Conservation (phyloP, 257 asterid genomes). For the Datura wrightii region DNA sequence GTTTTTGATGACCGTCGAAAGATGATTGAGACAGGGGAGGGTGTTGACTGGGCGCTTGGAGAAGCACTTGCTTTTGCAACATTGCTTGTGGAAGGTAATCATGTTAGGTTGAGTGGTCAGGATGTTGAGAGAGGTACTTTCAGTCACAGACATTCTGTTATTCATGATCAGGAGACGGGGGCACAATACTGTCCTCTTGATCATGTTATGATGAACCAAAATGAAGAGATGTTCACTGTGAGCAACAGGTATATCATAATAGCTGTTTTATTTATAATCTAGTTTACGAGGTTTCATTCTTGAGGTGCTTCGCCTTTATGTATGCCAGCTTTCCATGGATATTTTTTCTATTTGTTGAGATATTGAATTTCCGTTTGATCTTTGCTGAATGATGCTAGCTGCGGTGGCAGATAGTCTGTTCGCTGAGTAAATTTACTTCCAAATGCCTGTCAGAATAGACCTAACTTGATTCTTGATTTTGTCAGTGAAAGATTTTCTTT, state of each 20-base stretch:
- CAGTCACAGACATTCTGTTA: constrained; percentile 44
- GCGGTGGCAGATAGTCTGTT: not conserved
- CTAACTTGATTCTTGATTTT: constrained; percentile 2
- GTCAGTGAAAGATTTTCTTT: not conserved
- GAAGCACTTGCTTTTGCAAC: constrained; percentile 49
- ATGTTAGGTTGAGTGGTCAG: constrained; percentile 47
- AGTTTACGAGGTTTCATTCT: constrained; percentile 1
- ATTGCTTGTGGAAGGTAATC: constrained; percentile 46
- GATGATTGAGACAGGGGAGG: constrained; percentile 47
- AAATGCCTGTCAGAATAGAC: constrained; percentile 14
- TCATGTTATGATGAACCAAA: constrained; percentile 44
- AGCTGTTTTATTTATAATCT: not conserved
- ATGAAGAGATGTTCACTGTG: constrained; percentile 46
- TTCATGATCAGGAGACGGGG: constrained; percentile 45
- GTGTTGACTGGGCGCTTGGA: constrained; percentile 46
- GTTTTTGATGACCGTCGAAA: constrained; percentile 42
- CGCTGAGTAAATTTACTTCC: not conserved
- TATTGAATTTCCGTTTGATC: constrained; percentile 1
- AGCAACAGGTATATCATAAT: constrained; percentile 39
- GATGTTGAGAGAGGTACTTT: constrained; percentile 48
- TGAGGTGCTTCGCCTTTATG: constrained; percentile 15
- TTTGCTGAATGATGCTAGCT: constrained; percentile 18
- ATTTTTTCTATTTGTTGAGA: not conserved
- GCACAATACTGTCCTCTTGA: constrained; percentile 42
- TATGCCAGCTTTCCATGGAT: not conserved